These are phyloP conservation scores for Globisporangium parvum DNA, from an alignment of 352 stramenopile genomes.

Conservation along the genomic window DNA sequence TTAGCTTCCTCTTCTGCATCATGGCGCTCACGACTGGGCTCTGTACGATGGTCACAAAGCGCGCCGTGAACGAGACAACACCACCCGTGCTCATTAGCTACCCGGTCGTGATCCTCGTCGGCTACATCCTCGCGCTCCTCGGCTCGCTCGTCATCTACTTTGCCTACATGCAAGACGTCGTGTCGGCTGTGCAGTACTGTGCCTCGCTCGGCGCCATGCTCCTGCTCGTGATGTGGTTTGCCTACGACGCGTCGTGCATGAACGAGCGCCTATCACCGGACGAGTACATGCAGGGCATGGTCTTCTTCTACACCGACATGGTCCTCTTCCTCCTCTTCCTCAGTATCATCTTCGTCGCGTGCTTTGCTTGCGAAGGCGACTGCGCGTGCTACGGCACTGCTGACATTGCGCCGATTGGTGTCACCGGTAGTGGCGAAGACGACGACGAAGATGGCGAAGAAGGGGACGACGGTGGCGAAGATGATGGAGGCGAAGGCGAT, in stretches of 20 bases:
- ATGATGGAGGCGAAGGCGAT: conserved; percentile 17
- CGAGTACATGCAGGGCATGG: conserved; percentile 82
- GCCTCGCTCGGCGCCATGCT: conserved; percentile 48
- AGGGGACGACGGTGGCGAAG: conserved; percentile 14
- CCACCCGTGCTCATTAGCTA: conserved; percentile 49
- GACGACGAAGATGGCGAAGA: conserved; percentile 20
- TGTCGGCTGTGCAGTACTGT: conserved; percentile 49
- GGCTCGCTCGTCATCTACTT: conserved; percentile 60
- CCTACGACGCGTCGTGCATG: conserved; percentile 72
- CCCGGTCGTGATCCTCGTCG: conserved; percentile 38
- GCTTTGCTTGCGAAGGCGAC: conserved; percentile 71
- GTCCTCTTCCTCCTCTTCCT: conserved; percentile 75
- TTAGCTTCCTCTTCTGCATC: conserved; percentile 50
- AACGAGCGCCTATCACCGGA: conserved; percentile 68
- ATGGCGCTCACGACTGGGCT: conserved; percentile 56
- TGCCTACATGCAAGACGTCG: conserved; percentile 38
- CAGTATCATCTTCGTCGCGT: conserved; percentile 72
- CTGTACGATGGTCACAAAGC: conserved; percentile 42
- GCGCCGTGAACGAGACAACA: conserved; percentile 23
- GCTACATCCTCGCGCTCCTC: conserved; percentile 53
- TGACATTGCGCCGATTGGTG: conserved; percentile 51
- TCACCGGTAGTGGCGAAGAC: conserved; percentile 8
- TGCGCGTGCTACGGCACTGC: conserved; percentile 67
- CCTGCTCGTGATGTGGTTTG: conserved; percentile 77
- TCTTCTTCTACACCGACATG: conserved; percentile 84